Evolutionary conservation across 2,329 filamentous ascomycete species (phyloP).

Genomic region (Trichoderma atrobrunneum): DNA sequence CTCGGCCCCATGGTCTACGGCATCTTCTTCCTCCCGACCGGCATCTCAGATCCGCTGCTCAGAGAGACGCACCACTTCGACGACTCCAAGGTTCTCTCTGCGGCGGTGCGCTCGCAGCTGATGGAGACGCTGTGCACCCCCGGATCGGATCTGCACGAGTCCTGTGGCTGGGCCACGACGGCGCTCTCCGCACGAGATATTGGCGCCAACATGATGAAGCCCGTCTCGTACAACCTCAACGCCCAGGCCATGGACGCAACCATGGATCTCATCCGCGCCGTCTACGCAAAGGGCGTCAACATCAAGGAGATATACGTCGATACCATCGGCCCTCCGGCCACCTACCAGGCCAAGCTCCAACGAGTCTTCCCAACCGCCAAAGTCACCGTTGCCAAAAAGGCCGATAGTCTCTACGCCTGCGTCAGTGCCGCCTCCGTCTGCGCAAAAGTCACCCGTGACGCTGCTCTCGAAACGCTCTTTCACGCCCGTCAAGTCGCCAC

Average conservation of each 20-base stretch:
- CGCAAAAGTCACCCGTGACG: slow-evolving; percentile 93
- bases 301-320: slow-evolving; percentile 91
- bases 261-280: slow-evolving; percentile 72
- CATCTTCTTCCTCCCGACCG: slow-evolving; percentile 71
- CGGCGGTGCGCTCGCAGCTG: slow-evolving; percentile 71
- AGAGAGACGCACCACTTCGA: slow-evolving; percentile 81
- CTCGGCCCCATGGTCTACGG: slow-evolving; percentile 76
- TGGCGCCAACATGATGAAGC: slow-evolving; percentile 70
- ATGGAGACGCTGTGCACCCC: slow-evolving; percentile 68
- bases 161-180: slow-evolving; percentile 80
- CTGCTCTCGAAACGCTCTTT: slow-evolving; percentile 78
- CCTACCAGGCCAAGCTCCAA: slow-evolving; percentile 83
- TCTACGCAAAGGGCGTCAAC: slow-evolving; percentile 75
- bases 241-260: slow-evolving; percentile 94
- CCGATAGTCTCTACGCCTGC: slow-evolving; percentile 86
- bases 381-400: slow-evolving; percentile 83
- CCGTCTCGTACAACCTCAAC: slow-evolving; percentile 81
- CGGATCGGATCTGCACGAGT: slow-evolving; percentile 44
- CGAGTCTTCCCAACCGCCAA: slow-evolving; percentile 74
- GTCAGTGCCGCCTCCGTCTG: slow-evolving; percentile 93
- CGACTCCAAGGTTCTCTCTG: slow-evolving; percentile 89
- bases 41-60: slow-evolving; percentile 69
- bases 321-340: slow-evolving; percentile 78
- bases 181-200: slow-evolving; percentile 84
- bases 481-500: slow-evolving; percentile 38